Evolutionary conservation across 768 basidiomycete species (phyloP).

Genomic region (Lanmaoa pseudosensibilis): DNA sequence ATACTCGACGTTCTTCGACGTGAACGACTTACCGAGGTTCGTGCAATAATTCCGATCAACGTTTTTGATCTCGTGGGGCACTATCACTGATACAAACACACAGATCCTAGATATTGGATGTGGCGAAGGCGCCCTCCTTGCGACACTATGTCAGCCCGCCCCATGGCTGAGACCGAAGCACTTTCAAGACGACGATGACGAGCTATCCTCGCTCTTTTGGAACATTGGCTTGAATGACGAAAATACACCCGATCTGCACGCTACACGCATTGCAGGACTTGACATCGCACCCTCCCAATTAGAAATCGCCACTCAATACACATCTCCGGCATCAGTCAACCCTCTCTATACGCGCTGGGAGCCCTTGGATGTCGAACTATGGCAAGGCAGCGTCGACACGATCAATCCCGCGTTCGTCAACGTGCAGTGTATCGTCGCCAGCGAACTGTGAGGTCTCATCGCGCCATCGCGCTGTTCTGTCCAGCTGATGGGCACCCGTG

Average conservation of each 20-base stretch:
- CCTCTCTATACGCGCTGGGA: conserved; percentile 62
- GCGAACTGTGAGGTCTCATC: conserved; percentile 66
- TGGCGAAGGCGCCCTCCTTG: conserved; percentile 75
- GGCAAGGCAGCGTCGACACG: conserved; percentile 71
- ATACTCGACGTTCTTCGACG: conserved; percentile 60
- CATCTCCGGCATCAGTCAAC: conserved; percentile 40
- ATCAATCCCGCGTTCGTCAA: conserved; percentile 66
- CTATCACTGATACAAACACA: neutral
- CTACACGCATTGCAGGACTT: conserved; percentile 59
- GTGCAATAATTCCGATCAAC: conserved; percentile 7
- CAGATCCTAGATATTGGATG: conserved; percentile 85
- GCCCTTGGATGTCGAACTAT: conserved; percentile 60
- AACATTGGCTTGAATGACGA: conserved; percentile 30
- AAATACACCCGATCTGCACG: conserved; percentile 58
- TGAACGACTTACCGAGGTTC: conserved; percentile 54
- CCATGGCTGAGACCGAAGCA: conserved; percentile 54
- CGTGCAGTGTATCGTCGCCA: conserved; percentile 71
- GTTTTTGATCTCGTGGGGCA: neutral
- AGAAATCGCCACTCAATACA: conserved; percentile 49
- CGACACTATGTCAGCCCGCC: conserved; percentile 70
- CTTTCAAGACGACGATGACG: conserved; percentile 24
- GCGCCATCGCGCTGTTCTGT: neutral
- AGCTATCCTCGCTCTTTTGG: conserved; percentile 21
- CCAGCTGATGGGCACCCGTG: conserved; percentile 12
- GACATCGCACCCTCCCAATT: conserved; percentile 62